Base-by-base conservation (phyloP, 129 eudicot genomes). In the Flaveria bidentis region DNA sequence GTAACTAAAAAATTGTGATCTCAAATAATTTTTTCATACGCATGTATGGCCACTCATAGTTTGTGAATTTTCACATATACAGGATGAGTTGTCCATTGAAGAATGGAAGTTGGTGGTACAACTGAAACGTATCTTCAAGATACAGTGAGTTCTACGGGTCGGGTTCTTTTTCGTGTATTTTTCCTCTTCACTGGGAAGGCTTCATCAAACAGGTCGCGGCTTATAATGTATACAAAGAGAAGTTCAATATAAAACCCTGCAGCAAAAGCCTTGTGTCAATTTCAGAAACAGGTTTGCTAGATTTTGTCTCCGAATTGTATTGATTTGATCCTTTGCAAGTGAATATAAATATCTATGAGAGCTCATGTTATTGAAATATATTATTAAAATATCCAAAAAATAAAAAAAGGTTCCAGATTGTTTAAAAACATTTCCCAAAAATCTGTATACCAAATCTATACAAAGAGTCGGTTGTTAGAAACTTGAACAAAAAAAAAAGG, bases 1-100 rank as follows among this genome's bases (percentile, higher is more conserved):
- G 97, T 89, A 78, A 23, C 87, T 75, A 2, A 33, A 53, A 71
- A 14, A 10, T 10, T 11, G n/a, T 3, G 12, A 67, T 7, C 8
- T 44, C 7, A 67, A 39, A 39, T 17, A 6, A 41, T 18, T 4
- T 33, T 65, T 36, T 65, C 46, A 65, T 61, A 20, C 22, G 60
- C 15, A 30, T 30, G 69, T 10, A 13, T 23, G 72, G 11, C 28
- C 6, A 15, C 45, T 41, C 6, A 65, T n/a, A 11, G 30, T 10
- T 18, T 42, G 53, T 41, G 18, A 67, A 20, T 13, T 2, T 46
- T 26, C 45, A 50, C 46, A 15, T 49, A 6, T 71, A 51, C 75
- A 71, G 62, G 75, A 71, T 16, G 75, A 71, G 75, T 50, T 71
- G 63, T 22, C 75, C 26, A 51, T 7, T 71, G 75, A 71, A 71